phyloP scores from a whole-genome alignment of 2,329 filamentous ascomycete genomes.

The Raffaelea albimanens region DNA sequence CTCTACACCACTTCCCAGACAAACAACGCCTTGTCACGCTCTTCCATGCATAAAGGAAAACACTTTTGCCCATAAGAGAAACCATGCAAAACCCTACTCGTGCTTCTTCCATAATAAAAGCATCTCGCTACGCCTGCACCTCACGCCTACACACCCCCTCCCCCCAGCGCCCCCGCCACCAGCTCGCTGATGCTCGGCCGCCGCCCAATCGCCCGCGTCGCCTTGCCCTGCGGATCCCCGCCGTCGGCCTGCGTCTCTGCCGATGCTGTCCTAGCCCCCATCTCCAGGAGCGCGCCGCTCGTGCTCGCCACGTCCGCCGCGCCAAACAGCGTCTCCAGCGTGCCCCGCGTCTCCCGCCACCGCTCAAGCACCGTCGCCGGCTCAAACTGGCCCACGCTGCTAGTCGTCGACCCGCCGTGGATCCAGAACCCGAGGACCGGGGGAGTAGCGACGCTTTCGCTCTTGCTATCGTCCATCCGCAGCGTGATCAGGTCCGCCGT shows the following conservation, averaged over 20 bases:
- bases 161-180: slow-evolving; percentile 8
- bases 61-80: too few relatives aligned
- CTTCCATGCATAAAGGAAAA: too few relatives aligned
- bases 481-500: slow-evolving; percentile 34
- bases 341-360: slow-evolving; percentile 24
- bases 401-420: slow-evolving; percentile 23
- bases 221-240: slow-evolving; percentile 21
- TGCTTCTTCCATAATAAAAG: too few relatives aligned
- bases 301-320: slow-evolving; percentile 4
- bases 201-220: slow-evolving; percentile 33
- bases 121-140: too few relatives aligned
- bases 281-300: slow-evolving; percentile 5
- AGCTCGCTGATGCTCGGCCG: slow-evolving; percentile 35
- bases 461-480: slow-evolving; percentile 4
- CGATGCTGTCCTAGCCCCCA: slow-evolving; percentile 2
- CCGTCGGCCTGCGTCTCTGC: slow-evolving; percentile 1
- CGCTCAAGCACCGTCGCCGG: slow-evolving; percentile 27
- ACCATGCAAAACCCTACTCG: too few relatives aligned
- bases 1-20: too few relatives aligned
- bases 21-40: too few relatives aligned
- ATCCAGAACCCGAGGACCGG: slow-evolving; percentile 46
- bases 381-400: slow-evolving; percentile 10
- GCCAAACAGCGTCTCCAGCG: slow-evolving; percentile 7
- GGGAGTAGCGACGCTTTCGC: slow-evolving; percentile 1
- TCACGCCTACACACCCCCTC: too few relatives aligned